Evolutionary conservation across 352 stramenopile species (phyloP), one percentile per base, ranked within the genome.

Genomic region (Pythium grandisporangium): DNA sequence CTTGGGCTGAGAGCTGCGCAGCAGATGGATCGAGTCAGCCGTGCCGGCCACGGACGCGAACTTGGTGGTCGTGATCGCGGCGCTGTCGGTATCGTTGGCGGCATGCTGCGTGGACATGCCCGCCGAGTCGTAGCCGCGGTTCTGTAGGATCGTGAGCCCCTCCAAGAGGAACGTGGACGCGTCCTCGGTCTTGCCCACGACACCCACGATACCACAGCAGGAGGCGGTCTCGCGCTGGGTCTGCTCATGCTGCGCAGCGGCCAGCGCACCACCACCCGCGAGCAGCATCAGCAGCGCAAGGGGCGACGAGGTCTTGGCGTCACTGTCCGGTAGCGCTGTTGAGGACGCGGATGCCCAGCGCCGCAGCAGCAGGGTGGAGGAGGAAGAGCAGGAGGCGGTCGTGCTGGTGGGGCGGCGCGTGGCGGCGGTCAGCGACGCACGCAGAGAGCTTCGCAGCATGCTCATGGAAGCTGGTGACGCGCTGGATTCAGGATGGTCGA

Each of bases 71-170:
- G 66, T 79, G 48, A 90, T 88, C 33, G 66, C 66, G 0, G 72
- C 66, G 16, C 45, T 7, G 1, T 53, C 53, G 5, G 44, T 52
- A 23, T 72, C 58, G 13, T 67, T 43, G n/a, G n/a, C n/a, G 30
- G 66, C 34, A 21, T 68, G 64, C 48, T 97, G 73, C 25, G 96
- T 98, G 5, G 93, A 96, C 57, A 99, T 93, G 43, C 96, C 96
- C 1, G 96, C 94, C 45, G 83, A 98, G 61, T 99, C 96, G 58
- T 99, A 99, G 36, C 96, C 96, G 33, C 96, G 81, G 66, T 99
- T 95, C 54, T 93, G 82, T 36, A 96, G 59, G 52, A 93, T 89
- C 22, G 83, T 86, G n/a, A 96, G 56, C 2, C 84, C 84, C 45
- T 95, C 75, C 4, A 95, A 51, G 27, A 95, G 48, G 34, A 95